These are phyloP conservation scores for Psilocybe cubensis DNA, from an alignment of 768 basidiomycete genomes.

Conservation along the genomic window DNA sequence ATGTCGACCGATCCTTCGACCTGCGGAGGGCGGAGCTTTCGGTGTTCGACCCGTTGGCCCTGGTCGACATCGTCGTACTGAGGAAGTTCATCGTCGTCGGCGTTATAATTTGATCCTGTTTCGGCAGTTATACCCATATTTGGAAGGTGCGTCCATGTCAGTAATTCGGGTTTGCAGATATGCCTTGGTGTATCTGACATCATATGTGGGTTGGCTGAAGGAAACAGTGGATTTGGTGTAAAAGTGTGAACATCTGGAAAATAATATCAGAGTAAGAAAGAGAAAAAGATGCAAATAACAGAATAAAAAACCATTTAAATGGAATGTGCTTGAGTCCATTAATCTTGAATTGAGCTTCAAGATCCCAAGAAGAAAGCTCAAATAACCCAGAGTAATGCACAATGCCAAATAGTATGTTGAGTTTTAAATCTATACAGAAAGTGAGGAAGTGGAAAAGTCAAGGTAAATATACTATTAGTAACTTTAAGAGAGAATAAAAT, in stretches of 20 bases:
- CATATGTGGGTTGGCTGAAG: background rate
- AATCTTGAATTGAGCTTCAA: background rate
- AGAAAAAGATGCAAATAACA: background rate
- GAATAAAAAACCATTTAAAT: background rate
- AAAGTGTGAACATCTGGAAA: background rate
- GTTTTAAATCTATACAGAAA: no score
- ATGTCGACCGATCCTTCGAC: background rate
- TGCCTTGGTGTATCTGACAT: background rate
- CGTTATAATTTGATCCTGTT: conserved; percentile 1
- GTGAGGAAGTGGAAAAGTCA: no score
- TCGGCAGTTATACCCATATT: conserved; percentile 6
- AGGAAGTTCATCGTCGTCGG: conserved; percentile 4
- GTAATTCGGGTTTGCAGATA: background rate
- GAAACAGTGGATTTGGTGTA: background rate
- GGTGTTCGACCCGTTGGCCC: background rate
- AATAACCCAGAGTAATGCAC: no score
- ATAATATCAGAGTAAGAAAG: background rate
- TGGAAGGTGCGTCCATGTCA: conserved; percentile 7
- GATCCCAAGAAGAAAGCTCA: no score
- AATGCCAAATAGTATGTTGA: no score
- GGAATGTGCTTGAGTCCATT: background rate
- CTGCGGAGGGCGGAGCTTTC: background rate
- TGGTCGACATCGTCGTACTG: conserved; percentile 3
- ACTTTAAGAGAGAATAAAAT: no score
- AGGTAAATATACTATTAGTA: no score